Percentiles rank a stretch among this genome's conserved stretches.
These are phyloP conservation scores for Diaporthe velutina DNA, from an alignment of 2,329 filamentous ascomycete species.

Conservation along the genomic window DNA sequence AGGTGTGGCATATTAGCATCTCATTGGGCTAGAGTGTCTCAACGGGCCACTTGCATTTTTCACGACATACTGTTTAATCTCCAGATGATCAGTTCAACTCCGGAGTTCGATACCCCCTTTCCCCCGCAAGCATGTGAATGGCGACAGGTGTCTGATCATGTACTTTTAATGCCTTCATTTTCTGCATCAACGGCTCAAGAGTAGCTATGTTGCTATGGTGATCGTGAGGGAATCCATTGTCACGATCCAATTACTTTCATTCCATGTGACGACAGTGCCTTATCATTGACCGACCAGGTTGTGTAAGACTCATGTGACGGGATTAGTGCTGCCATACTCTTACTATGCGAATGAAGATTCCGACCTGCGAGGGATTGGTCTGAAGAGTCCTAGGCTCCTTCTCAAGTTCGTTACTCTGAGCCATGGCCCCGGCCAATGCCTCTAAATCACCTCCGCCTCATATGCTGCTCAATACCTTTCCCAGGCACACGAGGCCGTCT, in stretches of 20 bases:
- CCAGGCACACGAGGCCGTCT: constrained; percentile 46
- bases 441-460: background rate
- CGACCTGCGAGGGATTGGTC: background rate
- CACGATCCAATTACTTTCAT: background rate
- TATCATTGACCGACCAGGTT: too few relatives aligned
- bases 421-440: background rate
- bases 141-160: constrained; percentile 17
- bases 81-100: constrained; percentile 24
- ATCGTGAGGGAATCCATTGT: constrained; percentile 14
- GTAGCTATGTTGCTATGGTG: background rate
- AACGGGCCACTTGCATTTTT: constrained; percentile 8
- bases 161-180: constrained; percentile 21
- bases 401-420: too few relatives aligned
- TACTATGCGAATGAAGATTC: background rate
- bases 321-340: background rate
- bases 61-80: constrained; percentile 33
- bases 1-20: background rate
- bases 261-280: background rate
- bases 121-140: constrained; percentile 19
- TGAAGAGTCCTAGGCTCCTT: background rate
- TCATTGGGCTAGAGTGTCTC: constrained; percentile 16
- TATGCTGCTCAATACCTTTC: constrained; percentile 13
- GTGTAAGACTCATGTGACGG: background rate
- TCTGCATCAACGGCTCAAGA: background rate
- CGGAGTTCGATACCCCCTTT: constrained; percentile 35